Evolutionary conservation across 148 eudicot species (phyloP), one percentile per base, ranked within the genome.

Genomic region (Amaranthus hypochondriacus): DNA sequence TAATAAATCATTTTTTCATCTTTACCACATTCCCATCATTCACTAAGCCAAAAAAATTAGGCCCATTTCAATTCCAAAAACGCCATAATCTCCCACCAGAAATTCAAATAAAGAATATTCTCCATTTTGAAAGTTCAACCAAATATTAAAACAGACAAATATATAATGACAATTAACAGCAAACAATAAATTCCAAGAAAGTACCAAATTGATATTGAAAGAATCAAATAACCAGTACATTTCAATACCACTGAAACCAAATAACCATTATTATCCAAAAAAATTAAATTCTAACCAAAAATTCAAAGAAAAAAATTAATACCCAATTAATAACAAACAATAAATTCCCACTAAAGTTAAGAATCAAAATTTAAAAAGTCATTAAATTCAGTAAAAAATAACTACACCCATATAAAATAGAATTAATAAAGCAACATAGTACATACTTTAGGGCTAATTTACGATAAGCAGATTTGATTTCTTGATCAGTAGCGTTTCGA

Each of bases 401-500:
- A 50, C 0, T 28, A 10, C 39, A 62, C 7, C 14, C 46, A 2
- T 2, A 46, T 15, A 39, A 14, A 70, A 48, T 39, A 13, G 57
- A 4, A 51, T 47, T 42, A 69, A 6, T 58, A 11, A 60, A 2
- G 21, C 2, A 10, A 44, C 64, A 68, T 74, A 21, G 4, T 67
- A 77, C 91, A 52, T 90, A 93, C 93, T 89, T 90, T 60, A 93
- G 86, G 60, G 96, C 98, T 83, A 90, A 75, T 89, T 87, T 93
- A n/a, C 96, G 84, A 66, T 93, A 93, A 54, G 98, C 90, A 15
- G 84, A 77, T 72, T 93, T 90, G 77, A 93, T 89, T 79, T 93
- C 96, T 79, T 87, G 96, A 82, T 93, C 96, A 2, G 94, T 87
- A 44, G 90, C 86, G 77, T 81, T 87, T 8, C 83, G 88, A 46